Evolutionary conservation across 78 protist genomes (phyloP).

Genomic region (Cavenderia fasciculata): DNA sequence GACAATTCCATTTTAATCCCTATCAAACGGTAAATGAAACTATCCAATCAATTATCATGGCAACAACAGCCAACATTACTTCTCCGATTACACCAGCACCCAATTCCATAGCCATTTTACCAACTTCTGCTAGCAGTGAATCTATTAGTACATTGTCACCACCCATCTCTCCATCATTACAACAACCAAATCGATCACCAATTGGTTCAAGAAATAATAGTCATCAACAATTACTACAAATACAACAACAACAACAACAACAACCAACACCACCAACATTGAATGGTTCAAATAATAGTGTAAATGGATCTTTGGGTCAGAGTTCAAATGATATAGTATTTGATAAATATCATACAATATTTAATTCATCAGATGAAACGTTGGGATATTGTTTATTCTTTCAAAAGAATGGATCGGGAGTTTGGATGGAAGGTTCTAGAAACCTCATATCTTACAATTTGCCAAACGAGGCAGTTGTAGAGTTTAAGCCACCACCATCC

Average conservation of each 20-base stretch:
- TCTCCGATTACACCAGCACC: neutral
- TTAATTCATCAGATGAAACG: constrained; percentile 31
- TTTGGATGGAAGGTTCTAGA: constrained; percentile 76
- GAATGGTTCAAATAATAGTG: too few relatives aligned
- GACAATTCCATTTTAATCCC: constrained; percentile 76
- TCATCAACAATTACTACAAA: too few relatives aligned
- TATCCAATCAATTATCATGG: constrained; percentile 27
- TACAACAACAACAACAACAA: too few relatives aligned
- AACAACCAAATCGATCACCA: constrained; percentile 7
- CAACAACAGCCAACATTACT: constrained; percentile 1
- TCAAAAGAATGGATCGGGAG: constrained; percentile 71
- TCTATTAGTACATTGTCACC: too few relatives aligned
- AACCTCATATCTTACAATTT: constrained; percentile 46
- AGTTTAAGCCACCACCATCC: constrained; percentile 68
- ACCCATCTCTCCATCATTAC: neutral
- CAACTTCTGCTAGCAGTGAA: too few relatives aligned
- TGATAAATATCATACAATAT: constrained; percentile 29
- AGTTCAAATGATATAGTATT: too few relatives aligned
- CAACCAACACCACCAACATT: too few relatives aligned
- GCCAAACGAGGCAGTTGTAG: constrained; percentile 68
- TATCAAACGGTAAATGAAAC: constrained; percentile 62
- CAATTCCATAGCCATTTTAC: too few relatives aligned
- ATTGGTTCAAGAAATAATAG: too few relatives aligned
- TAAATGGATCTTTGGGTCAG: too few relatives aligned
- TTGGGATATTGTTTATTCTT: constrained; percentile 35